These are phyloP conservation scores for Quillaja saponaria DNA, from an alignment of 306 rosid species.

Conservation along the genomic window DNA sequence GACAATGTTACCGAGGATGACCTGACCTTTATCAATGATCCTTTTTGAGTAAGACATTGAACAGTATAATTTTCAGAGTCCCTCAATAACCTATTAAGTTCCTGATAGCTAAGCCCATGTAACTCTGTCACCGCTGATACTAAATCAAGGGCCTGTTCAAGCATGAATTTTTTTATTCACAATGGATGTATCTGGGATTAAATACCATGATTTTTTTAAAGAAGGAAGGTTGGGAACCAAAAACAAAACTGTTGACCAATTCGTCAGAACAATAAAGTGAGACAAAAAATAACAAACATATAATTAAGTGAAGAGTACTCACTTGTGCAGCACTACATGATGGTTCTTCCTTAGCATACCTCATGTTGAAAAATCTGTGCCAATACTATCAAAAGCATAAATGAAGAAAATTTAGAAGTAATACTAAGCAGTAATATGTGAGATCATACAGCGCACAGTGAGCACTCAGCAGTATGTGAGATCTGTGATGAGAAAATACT, in stretches of 20 bases:
- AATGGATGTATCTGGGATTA: slow-evolving; percentile 9
- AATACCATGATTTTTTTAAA: not conserved
- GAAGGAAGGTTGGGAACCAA: too few species aligned
- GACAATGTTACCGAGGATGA: slow-evolving; percentile 21
- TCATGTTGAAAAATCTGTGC: slow-evolving; percentile 53
- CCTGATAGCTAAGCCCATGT: slow-evolving; percentile 62
- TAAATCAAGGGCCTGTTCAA: slow-evolving; percentile 64
- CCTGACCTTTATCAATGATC: slow-evolving; percentile 57
- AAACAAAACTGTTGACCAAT: too few species aligned
- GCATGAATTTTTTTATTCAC: slow-evolving; percentile 32
- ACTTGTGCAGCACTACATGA: slow-evolving; percentile 58
- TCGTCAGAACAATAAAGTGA: not conserved
- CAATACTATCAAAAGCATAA: slow-evolving; percentile 4
- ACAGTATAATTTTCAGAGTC: slow-evolving; percentile 74
- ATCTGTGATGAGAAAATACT: slow-evolving; percentile 16
- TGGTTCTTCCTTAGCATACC: slow-evolving; percentile 58
- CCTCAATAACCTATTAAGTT: slow-evolving; percentile 65
- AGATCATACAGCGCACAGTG: slow-evolving; percentile 31
- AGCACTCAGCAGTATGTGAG: slow-evolving; percentile 8
- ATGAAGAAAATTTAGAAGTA: slow-evolving; percentile 26
- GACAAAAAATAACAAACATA: slow-evolving; percentile 23
- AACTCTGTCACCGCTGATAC: slow-evolving; percentile 67
- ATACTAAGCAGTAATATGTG: slow-evolving; percentile 22
- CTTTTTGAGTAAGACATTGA: slow-evolving; percentile 51
- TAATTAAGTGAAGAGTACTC: slow-evolving; percentile 36